Evolutionary conservation across 176 grass and related monocot species (phyloP).

Genomic region (Saccharum spontaneum): DNA sequence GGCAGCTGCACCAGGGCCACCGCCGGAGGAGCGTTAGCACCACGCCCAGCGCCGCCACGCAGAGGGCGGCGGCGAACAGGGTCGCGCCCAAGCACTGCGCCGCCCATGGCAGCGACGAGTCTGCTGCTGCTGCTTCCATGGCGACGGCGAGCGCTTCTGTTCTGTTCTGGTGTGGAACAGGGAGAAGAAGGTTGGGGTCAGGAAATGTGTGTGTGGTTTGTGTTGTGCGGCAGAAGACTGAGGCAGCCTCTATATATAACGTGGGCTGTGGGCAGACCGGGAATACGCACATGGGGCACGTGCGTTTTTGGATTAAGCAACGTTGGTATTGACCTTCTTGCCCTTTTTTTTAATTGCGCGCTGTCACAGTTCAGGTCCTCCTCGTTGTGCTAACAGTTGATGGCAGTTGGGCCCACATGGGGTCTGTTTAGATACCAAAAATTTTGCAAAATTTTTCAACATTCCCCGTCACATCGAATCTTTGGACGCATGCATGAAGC

Average conservation of each 20-base stretch:
- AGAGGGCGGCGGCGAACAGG: slow-evolving; percentile 38
- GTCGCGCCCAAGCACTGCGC: slow-evolving; percentile 17
- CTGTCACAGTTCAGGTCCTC: slow-evolving; percentile 9
- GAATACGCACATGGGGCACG: slow-evolving; percentile 35
- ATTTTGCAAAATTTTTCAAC: no score
- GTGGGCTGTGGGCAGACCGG: neutral
- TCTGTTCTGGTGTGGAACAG: neutral
- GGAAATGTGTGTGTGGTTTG: neutral
- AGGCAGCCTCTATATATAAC: slow-evolving; percentile 41
- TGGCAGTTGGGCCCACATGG: no score
- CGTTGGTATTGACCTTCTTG: neutral
- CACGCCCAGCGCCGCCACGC: slow-evolving; percentile 24
- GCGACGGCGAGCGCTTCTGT: neutral
- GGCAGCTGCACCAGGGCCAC: slow-evolving; percentile 67
- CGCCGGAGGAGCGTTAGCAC: slow-evolving; percentile 38
- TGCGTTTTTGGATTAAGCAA: slow-evolving; percentile 29
- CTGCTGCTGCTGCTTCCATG: neutral
- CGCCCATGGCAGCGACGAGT: slow-evolving; percentile 11
- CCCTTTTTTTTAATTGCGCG: neutral
- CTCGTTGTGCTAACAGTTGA: neutral
- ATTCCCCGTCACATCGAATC: no score
- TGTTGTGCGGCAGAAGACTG: neutral
- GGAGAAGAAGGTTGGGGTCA: neutral
- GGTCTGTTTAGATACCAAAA: no score
- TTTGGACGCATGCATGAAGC: no score